phyloP scores from a whole-genome alignment of 495 filamentous ascomycete species.

The Xylaria intraflava region DNA sequence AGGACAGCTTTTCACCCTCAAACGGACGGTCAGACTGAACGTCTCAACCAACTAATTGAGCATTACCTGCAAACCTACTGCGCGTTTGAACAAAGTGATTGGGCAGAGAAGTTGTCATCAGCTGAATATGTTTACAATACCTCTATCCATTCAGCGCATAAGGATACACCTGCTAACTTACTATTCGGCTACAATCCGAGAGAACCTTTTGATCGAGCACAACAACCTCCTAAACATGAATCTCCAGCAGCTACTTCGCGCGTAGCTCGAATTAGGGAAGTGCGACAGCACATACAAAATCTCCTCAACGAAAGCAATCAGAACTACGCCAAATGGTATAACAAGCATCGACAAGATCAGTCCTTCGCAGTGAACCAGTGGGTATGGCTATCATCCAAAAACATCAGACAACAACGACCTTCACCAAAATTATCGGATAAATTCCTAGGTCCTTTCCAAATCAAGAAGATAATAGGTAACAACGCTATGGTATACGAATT shows the following conservation, averaged over 20 bases:
- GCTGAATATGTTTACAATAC: background rate
- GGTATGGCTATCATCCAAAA: background rate
- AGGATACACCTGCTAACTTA: background rate
- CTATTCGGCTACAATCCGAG: background rate
- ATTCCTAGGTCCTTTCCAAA: background rate
- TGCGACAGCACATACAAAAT: background rate
- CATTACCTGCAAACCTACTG: background rate
- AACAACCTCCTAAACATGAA: background rate
- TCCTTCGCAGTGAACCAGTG: background rate
- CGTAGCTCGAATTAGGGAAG: too few species aligned
- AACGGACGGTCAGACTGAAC: constrained; percentile 19
- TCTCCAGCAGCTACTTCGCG: background rate
- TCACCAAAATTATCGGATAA: background rate
- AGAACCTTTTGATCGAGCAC: background rate
- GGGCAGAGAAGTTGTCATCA: background rate
- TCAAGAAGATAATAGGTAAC: background rate
- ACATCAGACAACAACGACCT: background rate
- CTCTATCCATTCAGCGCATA: background rate
- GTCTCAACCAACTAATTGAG: background rate
- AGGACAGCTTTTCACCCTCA: constrained; percentile 14
- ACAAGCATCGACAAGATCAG: background rate
- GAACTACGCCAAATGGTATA: background rate
- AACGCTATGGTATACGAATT: background rate
- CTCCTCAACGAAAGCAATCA: background rate
- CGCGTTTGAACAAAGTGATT: background rate